Evolutionary conservation across 371 early-diverging fungal species (phyloP).

Genomic region (Nematocida major): DNA sequence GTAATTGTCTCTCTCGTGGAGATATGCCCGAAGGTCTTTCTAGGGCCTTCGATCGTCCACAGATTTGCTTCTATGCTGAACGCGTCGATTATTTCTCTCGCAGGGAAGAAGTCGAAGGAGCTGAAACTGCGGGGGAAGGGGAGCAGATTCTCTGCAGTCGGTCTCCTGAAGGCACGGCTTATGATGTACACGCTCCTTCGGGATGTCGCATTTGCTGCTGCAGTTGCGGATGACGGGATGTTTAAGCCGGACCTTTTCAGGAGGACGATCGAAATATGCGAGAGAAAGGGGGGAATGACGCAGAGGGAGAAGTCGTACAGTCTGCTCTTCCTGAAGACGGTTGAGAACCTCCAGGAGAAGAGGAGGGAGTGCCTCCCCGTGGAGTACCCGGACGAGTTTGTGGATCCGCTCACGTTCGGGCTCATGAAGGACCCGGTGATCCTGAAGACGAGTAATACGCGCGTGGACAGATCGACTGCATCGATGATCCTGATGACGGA

Average conservation of each 20-base stretch:
- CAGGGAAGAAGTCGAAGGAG: conserved; percentile 82
- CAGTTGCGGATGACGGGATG: conserved; percentile 72
- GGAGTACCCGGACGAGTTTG: conserved; percentile 70
- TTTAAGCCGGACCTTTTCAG: conserved; percentile 57
- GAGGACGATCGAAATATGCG: conserved; percentile 57
- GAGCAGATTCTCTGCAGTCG: conserved; percentile 79
- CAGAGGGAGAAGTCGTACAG: conserved; percentile 67
- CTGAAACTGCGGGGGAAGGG: conserved; percentile 75
- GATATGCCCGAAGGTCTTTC: conserved; percentile 68
- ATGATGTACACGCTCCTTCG: conserved; percentile 76
- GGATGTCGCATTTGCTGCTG: conserved; percentile 36
- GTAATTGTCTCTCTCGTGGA: conserved; percentile 44
- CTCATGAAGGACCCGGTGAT: conserved; percentile 93
- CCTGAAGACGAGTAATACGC: conserved; percentile 74
- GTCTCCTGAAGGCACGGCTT: conserved; percentile 74
- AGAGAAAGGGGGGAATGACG: conserved; percentile 46
- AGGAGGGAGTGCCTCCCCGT: conserved; percentile 69
- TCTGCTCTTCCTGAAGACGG: conserved; percentile 64
- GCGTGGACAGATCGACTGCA: conserved; percentile 83
- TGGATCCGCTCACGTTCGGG: conserved; percentile 81
- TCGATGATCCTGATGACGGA: conserved; percentile 82
- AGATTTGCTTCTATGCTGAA: conserved; percentile 88
- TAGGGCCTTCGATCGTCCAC: conserved; percentile 77
- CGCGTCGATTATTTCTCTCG: conserved; percentile 78
- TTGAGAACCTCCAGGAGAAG: conserved; percentile 68